These are phyloP conservation scores for Leucocoprinus leucothites DNA, from an alignment of 768 basidiomycete species.

Conservation along the genomic window DNA sequence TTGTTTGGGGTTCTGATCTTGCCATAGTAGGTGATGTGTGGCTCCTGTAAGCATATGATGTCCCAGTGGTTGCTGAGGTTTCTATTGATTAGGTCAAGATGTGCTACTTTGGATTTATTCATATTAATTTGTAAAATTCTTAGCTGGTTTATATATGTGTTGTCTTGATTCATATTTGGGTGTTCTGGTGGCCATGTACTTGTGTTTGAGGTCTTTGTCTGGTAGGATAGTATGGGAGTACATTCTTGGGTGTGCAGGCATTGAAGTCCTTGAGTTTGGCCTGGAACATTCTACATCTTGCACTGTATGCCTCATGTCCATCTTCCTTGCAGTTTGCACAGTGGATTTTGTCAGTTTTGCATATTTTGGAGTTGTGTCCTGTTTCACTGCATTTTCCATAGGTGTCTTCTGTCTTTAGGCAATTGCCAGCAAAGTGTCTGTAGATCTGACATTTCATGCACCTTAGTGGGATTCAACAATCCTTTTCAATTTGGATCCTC, in stretches of 20 bases:
- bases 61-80: constrained; percentile 20
- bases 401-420: neutral
- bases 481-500: neutral
- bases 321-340: constrained; percentile 3
- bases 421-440: neutral
- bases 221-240: too few relatives aligned
- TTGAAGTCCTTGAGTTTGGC: neutral
- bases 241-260: neutral
- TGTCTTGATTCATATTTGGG: neutral
- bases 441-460: neutral
- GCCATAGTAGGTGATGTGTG: constrained; percentile 23
- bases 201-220: too few relatives aligned
- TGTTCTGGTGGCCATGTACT: neutral
- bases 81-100: constrained; percentile 14
- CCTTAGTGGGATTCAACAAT: neutral
- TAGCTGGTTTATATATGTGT: neutral
- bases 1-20: constrained; percentile 16
- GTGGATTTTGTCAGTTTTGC: neutral
- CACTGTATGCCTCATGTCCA: neutral
- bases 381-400: neutral
- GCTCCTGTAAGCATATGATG: constrained; percentile 37
- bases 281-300: neutral
- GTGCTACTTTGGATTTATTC: constrained; percentile 14
- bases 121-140: constrained; percentile 17
- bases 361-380: neutral